Evolutionary conservation across 495 filamentous ascomycete species (phyloP).

Genomic region (Neurospora sp.): DNA sequence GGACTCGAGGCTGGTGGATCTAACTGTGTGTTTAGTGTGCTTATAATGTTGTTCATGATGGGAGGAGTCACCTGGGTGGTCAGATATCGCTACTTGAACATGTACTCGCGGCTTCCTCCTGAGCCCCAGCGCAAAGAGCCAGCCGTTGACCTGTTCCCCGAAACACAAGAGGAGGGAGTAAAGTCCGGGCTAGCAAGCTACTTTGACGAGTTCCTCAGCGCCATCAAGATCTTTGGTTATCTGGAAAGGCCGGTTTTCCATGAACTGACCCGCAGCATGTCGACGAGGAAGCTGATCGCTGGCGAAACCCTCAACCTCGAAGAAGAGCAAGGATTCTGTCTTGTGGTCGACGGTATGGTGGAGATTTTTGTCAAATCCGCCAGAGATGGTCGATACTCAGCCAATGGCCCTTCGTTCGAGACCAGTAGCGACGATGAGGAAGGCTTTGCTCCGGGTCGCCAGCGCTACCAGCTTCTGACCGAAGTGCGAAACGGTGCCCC

Average conservation of each 20-base stretch:
- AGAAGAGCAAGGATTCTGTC: conserved; percentile 95
- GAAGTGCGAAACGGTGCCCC: conserved; percentile 97
- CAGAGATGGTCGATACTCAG: conserved; percentile 37
- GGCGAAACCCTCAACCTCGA: conserved; percentile 91
- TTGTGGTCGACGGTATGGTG: conserved; percentile 93
- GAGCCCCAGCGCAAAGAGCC: conserved; percentile 95
- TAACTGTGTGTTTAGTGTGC: conserved; percentile 39
- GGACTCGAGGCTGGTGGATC: not conserved
- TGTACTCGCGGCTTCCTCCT: conserved; percentile 86
- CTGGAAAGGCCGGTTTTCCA: conserved; percentile 94
- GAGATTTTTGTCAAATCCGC: conserved; percentile 97
- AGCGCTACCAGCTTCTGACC: conserved; percentile 83
- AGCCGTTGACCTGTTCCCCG: conserved; percentile 87
- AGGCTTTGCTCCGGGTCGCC: conserved; percentile 42
- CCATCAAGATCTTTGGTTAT: conserved; percentile 99
- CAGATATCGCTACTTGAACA: conserved; percentile 86
- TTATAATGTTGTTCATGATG: conserved; percentile 65
- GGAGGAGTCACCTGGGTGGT: conserved; percentile 87
- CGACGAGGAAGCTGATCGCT: conserved; percentile 89
- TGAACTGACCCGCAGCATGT: conserved; percentile 94
- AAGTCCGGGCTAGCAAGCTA: conserved; percentile 91
- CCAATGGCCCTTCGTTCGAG: conserved; percentile 12
- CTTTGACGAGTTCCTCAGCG: conserved; percentile 93
- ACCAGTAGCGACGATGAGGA: conserved; percentile 58
- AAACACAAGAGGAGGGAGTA: conserved; percentile 77